These are phyloP conservation scores for Trichoderma aggressivum DNA, from an alignment of 2,329 filamentous ascomycete genomes.

Conservation along the genomic window DNA sequence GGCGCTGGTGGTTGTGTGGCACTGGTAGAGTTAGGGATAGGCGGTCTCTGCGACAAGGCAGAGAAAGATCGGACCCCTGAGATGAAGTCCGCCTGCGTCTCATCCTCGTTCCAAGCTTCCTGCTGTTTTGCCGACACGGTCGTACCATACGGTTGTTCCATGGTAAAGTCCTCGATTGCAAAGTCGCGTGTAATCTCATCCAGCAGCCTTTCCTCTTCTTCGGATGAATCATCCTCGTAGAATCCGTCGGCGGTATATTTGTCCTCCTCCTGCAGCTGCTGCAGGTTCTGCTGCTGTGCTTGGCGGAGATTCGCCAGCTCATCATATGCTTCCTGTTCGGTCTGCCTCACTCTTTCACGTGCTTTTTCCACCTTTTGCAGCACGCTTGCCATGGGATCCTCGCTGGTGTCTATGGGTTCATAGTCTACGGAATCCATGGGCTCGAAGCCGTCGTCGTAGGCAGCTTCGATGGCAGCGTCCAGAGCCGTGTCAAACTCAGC, in stretches of 20 bases:
- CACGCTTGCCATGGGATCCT: conserved; percentile 51
- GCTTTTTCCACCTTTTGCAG: conserved; percentile 69
- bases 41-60: conserved; percentile 63
- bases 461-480: conserved; percentile 92
- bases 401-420: conserved; percentile 35
- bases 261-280: conserved; percentile 24
- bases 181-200: conserved; percentile 88
- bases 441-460: conserved; percentile 89
- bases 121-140: not conserved
- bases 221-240: conserved; percentile 61
- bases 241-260: conserved; percentile 48
- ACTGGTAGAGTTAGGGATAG: conserved; percentile 24
- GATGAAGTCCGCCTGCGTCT: not conserved
- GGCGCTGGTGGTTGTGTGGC: conserved; percentile 36
- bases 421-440: conserved; percentile 55
- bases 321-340: conserved; percentile 61
- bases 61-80: conserved; percentile 56
- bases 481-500: conserved; percentile 91
- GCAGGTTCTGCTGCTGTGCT: conserved; percentile 34
- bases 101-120: conserved; percentile 9
- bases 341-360: conserved; percentile 71
- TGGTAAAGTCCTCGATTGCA: conserved; percentile 77
- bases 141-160: conserved; percentile 33
- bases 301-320: conserved; percentile 42
- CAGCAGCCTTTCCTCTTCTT: conserved; percentile 72